Percentiles rank a stretch among this genome's conserved stretches.
phyloP scores from a whole-genome alignment of 345 rosid genomes.

The Eucalyptus erythrocorys region DNA sequence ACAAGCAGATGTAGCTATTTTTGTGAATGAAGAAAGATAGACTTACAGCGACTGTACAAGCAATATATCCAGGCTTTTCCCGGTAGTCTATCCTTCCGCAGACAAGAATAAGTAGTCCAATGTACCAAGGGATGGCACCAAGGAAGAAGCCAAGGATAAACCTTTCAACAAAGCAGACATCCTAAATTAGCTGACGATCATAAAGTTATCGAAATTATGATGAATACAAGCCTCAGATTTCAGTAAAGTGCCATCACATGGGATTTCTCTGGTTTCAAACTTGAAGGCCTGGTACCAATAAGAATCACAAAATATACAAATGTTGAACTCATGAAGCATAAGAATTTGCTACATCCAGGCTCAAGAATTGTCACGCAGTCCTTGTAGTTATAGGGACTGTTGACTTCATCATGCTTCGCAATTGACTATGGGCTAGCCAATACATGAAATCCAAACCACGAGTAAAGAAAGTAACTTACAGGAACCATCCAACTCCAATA shows the following conservation, averaged over 20 bases:
- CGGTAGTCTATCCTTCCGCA: constrained; percentile 63
- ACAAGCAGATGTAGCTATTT: neutral
- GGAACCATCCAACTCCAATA: constrained; percentile 74
- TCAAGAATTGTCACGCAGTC: neutral
- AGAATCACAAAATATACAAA: neutral
- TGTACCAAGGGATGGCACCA: constrained; percentile 83
- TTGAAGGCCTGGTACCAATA: neutral
- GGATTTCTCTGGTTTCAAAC: neutral
- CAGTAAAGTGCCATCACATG: neutral
- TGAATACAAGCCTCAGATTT: neutral
- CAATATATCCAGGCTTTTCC: constrained; percentile 91
- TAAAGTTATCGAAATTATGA: neutral
- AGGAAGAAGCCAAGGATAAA: constrained; percentile 82
- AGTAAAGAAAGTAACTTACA: constrained; percentile 37
- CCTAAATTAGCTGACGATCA: neutral
- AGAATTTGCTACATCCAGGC: neutral
- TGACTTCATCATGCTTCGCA: neutral
- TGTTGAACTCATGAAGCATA: neutral
- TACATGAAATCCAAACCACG: neutral
- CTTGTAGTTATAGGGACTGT: neutral
- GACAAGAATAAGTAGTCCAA: constrained; percentile 49
- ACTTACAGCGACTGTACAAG: constrained; percentile 80
- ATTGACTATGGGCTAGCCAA: neutral
- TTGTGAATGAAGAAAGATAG: neutral
- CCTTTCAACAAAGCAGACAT: constrained; percentile 27